Conservation (phyloP, 345 rosid species). For the Hibiscus mutabilis region DNA sequence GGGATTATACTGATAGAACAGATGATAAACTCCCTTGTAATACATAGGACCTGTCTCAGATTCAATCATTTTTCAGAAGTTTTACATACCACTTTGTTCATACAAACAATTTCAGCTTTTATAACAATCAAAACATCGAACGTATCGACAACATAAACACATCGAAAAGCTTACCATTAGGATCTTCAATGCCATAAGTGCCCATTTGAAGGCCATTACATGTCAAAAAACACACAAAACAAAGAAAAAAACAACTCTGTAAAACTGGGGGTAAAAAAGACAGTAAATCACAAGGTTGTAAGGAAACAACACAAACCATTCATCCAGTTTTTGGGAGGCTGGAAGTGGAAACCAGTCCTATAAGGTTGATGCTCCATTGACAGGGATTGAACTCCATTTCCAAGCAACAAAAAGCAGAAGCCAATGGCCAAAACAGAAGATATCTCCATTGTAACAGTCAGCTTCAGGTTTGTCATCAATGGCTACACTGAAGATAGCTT, state of each 20-base stretch:
- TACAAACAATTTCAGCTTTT: neutral
- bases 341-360: neutral
- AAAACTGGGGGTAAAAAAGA: neutral
- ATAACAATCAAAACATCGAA: neutral
- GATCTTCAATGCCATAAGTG: neutral
- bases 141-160: neutral
- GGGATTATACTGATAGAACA: neutral
- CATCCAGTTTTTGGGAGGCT: neutral
- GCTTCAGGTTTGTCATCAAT: neutral
- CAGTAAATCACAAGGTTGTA: neutral
- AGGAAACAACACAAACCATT: neutral
- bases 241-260: neutral
- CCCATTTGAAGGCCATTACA: neutral
- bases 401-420: neutral
- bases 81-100: neutral
- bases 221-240: neutral
- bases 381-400: neutral
- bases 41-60: slow-evolving; percentile 1
- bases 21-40: slow-evolving; percentile 1
- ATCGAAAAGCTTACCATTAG: neutral
- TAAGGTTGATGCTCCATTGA: neutral
- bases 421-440: neutral
- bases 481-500: neutral
- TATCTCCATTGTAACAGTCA: too few relatives aligned
- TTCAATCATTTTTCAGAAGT: neutral